Evolutionary conservation across 495 filamentous ascomycete genomes (phyloP), one percentile per base, ranked within the genome.

Genomic region (Bryoglossum gracile): DNA sequence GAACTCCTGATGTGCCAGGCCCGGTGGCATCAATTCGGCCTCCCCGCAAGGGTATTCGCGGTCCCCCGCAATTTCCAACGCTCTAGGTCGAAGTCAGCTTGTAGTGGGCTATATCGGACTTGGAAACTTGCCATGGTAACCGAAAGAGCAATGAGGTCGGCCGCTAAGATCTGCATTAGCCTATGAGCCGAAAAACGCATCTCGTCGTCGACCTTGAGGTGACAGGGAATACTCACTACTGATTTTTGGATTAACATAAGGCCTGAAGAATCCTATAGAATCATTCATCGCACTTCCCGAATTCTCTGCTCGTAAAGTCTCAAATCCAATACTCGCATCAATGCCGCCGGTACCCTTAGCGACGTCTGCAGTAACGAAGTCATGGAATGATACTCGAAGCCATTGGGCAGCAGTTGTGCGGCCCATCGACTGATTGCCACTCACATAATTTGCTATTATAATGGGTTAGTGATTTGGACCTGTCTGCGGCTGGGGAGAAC

Each of bases 11-110:
- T 24, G 61, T 53, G 5, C 68, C 71, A 18, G 65, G 62, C 18
- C 45, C 61, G 18, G 62, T 66, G 33, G 68, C 71, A 55, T 74
- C 71, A 2, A 65, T 54, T 10, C 68, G 59, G 8, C 71, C 71
- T 33, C 47, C 64, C 34, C 60, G 56, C 23, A 69, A 58, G 9
- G 66, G 60, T 3, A 74, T 54, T 54, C 50, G 45, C 22, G 38
- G 17, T 1, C 51, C 51, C 2, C 45, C 51, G 37, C 51, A 54
- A 19, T 49, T 48, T 1, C 51, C 46, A 1, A 54, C 50, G 32
- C 43, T 47, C 39, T 46, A 21, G 3, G 17, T 9, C 16, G 16
- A 13, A 10, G 16, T 34, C 18, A 46, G 18, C 8, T 10, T 11
- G 43, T n/a, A n/a, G n/a, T n/a, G n/a, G n/a, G n/a, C n/a, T n/a